Conservation (phyloP, 179 eudicot species). For the Beta macrorhiza region DNA sequence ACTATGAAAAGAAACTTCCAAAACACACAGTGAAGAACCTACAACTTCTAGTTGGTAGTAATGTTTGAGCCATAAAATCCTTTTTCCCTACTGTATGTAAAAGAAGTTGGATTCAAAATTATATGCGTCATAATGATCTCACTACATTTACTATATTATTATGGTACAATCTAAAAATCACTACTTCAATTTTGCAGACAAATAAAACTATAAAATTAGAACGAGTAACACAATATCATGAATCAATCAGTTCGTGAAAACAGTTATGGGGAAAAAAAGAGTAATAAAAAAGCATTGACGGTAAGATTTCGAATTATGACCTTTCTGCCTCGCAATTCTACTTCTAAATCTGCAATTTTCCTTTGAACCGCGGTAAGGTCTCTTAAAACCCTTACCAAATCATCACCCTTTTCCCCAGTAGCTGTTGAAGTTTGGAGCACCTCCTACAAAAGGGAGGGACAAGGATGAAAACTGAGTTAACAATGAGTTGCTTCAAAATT, state of each 20-base stretch:
- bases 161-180: neutral
- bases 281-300: neutral
- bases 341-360: conserved; percentile 92
- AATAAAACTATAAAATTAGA: neutral
- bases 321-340: conserved; percentile 98
- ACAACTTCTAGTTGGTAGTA: neutral
- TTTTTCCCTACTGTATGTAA: neutral
- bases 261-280: too few species aligned
- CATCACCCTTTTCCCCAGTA: conserved; percentile 72
- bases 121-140: neutral
- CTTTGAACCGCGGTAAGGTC: conserved; percentile 92
- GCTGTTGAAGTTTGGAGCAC: conserved; percentile 55
- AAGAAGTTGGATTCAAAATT: neutral
- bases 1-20: neutral
- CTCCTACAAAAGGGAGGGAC: conserved; percentile 43
- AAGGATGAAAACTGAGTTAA: neutral
- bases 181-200: neutral
- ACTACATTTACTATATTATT: neutral
- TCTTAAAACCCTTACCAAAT: conserved; percentile 79
- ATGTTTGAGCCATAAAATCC: neutral
- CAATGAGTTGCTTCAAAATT: neutral
- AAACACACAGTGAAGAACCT: neutral
- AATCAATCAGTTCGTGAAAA: neutral
- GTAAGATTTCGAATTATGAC: conserved; percentile 35
- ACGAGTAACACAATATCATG: neutral